Evolutionary conservation across 768 basidiomycete genomes (phyloP).

Genomic region (Leccinum longicurvipes): DNA sequence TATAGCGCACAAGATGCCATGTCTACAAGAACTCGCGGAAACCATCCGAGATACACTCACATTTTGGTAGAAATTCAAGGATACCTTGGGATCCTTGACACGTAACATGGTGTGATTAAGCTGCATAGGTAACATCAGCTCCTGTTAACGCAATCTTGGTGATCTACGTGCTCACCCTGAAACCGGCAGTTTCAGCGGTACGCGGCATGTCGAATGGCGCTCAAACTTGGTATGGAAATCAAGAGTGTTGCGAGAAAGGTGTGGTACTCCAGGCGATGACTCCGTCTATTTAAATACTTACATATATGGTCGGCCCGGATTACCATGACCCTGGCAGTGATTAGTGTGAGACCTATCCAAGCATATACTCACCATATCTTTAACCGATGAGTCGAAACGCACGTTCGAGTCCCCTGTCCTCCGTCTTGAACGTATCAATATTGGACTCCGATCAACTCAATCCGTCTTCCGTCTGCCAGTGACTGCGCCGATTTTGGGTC

Average conservation of each 20-base stretch:
- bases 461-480: no score
- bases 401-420: no score
- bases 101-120: conserved; percentile 89
- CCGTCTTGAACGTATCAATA: no score
- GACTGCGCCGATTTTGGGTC: no score
- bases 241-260: background rate
- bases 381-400: no score
- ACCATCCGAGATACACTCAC: conserved; percentile 33
- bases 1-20: conserved; percentile 16
- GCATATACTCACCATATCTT: background rate
- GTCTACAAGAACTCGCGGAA: background rate
- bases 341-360: no score
- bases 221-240: conserved; percentile 10
- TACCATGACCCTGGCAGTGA: background rate
- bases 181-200: conserved; percentile 60
- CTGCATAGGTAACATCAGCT: conserved; percentile 30
- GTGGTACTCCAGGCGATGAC: background rate
- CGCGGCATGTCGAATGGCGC: conserved; percentile 50
- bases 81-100: conserved; percentile 81
- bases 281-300: conserved; percentile 11
- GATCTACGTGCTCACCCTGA: conserved; percentile 40
- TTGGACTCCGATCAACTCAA: no score
- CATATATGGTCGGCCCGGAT: conserved; percentile 5
- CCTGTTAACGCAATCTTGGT: background rate
- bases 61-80: conserved; percentile 77